Base-by-base conservation (phyloP, 2,329 filamentous ascomycete genomes). In the Penicillium sp. region DNA sequence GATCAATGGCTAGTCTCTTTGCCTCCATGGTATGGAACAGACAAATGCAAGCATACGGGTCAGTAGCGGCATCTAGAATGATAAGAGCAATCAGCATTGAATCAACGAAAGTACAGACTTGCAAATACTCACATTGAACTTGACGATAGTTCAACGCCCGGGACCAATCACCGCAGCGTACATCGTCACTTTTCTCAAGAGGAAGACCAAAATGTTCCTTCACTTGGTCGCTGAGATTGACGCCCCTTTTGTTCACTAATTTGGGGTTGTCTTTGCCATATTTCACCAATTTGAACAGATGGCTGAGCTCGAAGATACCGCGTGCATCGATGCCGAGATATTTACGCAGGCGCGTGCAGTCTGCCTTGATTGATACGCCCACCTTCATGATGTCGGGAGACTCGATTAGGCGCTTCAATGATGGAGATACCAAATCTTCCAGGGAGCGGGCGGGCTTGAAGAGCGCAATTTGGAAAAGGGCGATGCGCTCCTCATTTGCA, bases 271-370 rank as follows among this genome's bases (percentile, higher is more conserved):
- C 72, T 46, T 73, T 69, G 0, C 80, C 82, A 63, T 82, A 85
- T 53, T 84, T 89, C 55, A 95, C 80, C 10, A 95, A 73, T 57
- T 82, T 88, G 69, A 91, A 86, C 19, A 95, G 71, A 64, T 95
- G 87, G 65, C 87, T 92, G 7, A 95, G 77, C 70, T 96, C 91
- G 53, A 95, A 81, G 3, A 88, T 73, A 0, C 87, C 87, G 41
- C 75, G 78, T 1, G 83, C 75, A 0, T 86, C 66, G 22, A 95
- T 77, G 0, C 71, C 74, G 3, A 95, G 77, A 54, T 75, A 81
- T n/a, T 80, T 86, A 25, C 74, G 76, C 11, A 96, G 63, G 27
- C 89, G 81, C 2, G 81, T 85, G 51, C 79, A 80, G 56, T 89
- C 89, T 31, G 80, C 86, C 58, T 80, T 79, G 58, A 96, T 86